These are phyloP conservation scores for Hemisphaericaspora xylofermentans DNA, from an alignment of 1,139 yeast species.

Conservation along the genomic window DNA sequence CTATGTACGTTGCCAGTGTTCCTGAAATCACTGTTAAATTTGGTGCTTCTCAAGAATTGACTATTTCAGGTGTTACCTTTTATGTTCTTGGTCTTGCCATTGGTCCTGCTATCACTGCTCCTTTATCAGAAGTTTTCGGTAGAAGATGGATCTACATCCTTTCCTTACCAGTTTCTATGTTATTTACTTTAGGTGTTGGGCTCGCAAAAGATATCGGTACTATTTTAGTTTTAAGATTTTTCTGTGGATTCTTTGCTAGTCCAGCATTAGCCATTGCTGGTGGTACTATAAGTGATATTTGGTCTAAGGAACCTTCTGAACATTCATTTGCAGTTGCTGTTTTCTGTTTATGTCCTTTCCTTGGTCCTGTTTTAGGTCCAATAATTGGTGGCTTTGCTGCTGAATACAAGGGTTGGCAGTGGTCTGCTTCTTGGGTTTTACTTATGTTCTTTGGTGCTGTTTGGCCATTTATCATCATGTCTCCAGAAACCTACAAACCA, in stretches of 20 bases:
- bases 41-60: constrained; percentile 56
- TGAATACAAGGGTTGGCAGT: constrained; percentile 67
- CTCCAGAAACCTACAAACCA: constrained; percentile 74
- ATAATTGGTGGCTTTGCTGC: constrained; percentile 79
- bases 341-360: constrained; percentile 68
- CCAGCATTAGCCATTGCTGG: constrained; percentile 89
- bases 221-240: constrained; percentile 68
- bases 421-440: constrained; percentile 74
- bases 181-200: constrained; percentile 77
- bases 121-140: constrained; percentile 73
- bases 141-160: constrained; percentile 60
- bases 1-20: constrained; percentile 63
- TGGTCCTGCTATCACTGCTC: constrained; percentile 77
- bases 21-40: constrained; percentile 49
- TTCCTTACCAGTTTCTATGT: constrained; percentile 66
- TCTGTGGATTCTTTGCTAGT: constrained; percentile 77
- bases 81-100: constrained; percentile 69
- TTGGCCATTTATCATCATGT: constrained; percentile 52
- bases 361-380: constrained; percentile 85
- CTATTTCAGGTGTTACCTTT: constrained; percentile 65
- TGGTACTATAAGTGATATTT: constrained; percentile 78
- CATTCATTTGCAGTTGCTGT: constrained; percentile 68
- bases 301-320: constrained; percentile 54
- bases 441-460: constrained; percentile 70
- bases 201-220: constrained; percentile 55